Evolutionary conservation across 805 yeast genomes (phyloP), one percentile per base, ranked within the genome.

Genomic region (Metschnikowia corniflorae): DNA sequence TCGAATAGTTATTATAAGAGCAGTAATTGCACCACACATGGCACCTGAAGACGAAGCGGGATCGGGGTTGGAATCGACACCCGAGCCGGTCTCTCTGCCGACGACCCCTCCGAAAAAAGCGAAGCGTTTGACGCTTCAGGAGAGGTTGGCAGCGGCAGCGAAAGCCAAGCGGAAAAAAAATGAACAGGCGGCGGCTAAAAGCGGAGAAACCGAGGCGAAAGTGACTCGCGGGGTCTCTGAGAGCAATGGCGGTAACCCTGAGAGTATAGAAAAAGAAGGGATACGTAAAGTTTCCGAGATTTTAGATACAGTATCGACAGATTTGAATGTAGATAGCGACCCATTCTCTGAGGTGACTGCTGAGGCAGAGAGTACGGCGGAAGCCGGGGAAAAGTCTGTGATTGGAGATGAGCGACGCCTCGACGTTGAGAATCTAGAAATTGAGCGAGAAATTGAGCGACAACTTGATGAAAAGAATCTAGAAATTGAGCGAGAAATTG

Each of bases 121-220:
- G 46, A 82, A 82, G 55, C 69, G 89, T 44, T 62, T 86, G 14
- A 80, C 95, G 0, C 67, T 91, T 47, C 94, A 86, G 51, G 96
- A 89, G 51, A 70, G 97, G 43, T 68, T 89, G 35, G 94, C 93
- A 2, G 60, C 79, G 43, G 96, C 96, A 1, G 87, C 95, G 6
- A 70, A 75, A 40, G 66, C 67, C 10, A 66, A 67, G 21, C 58
- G 56, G 35, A 64, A 59, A 29, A 50, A 44, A 32, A 38, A 45
- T 7, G 22, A 26, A 13, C 14, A 16, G 10, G 16, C 22, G 19
- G 17, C 27, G 5, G n/a, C 24, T n/a, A 27, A 29, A 19, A 7
- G 17, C 6, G 28, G 24, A 6, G 24, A 17, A 5, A 7, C 33
- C 12, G 16, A 8, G n/a, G 26, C 33, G 3, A 16, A 23, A 19